Evolutionary conservation across 352 stramenopile genomes (phyloP), one percentile per base, ranked within the genome.

Genomic region (Pythium chondricola): DNA sequence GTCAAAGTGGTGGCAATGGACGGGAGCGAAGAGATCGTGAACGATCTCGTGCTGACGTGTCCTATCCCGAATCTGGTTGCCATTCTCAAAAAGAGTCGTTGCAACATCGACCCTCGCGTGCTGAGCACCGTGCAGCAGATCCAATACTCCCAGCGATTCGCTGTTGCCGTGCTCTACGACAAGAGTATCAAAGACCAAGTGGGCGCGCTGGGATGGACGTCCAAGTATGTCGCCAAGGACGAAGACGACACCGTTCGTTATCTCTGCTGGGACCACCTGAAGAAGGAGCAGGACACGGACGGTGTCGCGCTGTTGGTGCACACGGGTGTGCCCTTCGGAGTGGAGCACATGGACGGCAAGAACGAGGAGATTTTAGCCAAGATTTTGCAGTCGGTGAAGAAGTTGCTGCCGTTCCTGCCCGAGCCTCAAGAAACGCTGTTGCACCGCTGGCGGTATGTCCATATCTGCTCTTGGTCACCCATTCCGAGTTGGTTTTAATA

Each of bases 201-300:
- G 24, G 32, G 68, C 9, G 58, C 67, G 30, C 47, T 85, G 8
- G 69, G 67, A 0, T 89, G 74, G 78, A 87, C 67, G 17, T 67
- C 67, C 51, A 85, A 80, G 53, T 89, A 86, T 50, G 59, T 87
- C 10, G 41, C 63, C 3, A 32, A 41, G 1, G 61, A 72, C 22
- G 69, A 87, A 45, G 79, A 83, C 36, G 66, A 83, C 21, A 55
- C 85, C 41, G 66, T 89, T 24, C 78, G 73, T n/a, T 89, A 82
- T 48, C 41, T 89, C 30, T 89, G 75, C 54, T 89, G 78, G 75
- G 78, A 89, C 53, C 76, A 83, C 31, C 48, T 81, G 10, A 89
- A 89, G 56, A 85, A 85, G 30, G 32, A 67, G 1, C 4, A 52
- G 10, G 43, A 56, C 7, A 36, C 33, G 4, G 33, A 52, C 3